Evolutionary conservation across 208 protist species (phyloP).

Genomic region (Acanthamoeba pearcei): DNA sequence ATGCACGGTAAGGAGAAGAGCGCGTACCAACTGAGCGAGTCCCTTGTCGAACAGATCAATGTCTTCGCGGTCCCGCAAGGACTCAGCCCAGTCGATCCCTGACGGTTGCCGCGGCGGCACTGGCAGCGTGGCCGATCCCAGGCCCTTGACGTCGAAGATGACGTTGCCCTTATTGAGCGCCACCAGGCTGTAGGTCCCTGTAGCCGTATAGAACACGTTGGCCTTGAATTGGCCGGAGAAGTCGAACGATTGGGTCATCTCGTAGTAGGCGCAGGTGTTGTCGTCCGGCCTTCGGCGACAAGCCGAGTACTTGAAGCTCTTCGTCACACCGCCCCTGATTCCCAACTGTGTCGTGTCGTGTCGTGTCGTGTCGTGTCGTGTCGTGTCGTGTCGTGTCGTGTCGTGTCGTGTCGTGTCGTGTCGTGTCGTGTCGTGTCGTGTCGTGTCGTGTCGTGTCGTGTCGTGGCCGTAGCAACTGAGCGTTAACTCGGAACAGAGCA

Average conservation of each 20-base stretch:
- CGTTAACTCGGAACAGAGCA: too few relatives aligned
- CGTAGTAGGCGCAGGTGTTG: constrained; percentile 51
- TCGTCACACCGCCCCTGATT: constrained; percentile 28
- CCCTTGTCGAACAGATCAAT: constrained; percentile 20
- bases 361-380: too few relatives aligned
- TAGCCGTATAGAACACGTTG: constrained; percentile 7
- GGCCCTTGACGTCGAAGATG: constrained; percentile 41
- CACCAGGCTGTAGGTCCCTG: neutral
- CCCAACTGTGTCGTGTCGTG: neutral
- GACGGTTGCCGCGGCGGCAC: constrained; percentile 5
- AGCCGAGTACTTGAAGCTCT: constrained; percentile 15
- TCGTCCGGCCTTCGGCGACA: constrained; percentile 2
- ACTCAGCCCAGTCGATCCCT: constrained; percentile 40
- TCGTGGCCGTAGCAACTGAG: too few relatives aligned
- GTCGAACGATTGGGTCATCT: constrained; percentile 47
- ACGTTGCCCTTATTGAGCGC: constrained; percentile 41
- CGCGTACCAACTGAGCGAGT: constrained; percentile 1
- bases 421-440: neutral
- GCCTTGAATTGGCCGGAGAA: constrained; percentile 54
- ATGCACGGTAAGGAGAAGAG: neutral
- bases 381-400: too few relatives aligned
- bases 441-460: neutral
- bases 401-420: neutral
- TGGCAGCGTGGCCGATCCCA: neutral
- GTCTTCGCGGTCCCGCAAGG: neutral